Base-by-base conservation (phyloP, 2,329 filamentous ascomycete genomes). In the Epichloe baconii region DNA sequence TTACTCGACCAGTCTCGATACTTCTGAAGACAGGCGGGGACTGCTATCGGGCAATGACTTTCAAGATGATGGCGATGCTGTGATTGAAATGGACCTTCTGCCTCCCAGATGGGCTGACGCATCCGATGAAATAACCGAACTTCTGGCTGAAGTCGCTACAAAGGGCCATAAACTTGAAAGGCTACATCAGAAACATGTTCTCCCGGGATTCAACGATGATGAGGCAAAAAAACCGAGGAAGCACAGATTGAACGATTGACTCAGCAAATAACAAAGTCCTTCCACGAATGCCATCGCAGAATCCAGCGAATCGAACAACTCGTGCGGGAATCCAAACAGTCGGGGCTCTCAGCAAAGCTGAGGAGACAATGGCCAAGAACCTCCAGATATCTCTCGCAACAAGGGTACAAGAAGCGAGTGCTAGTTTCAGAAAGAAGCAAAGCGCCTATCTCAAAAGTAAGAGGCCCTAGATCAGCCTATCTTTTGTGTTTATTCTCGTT, bases 81-180 rank as follows among this genome's bases (percentile, higher is more conserved):
- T 98, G 52, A 97, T 98, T 62, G 93, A 98, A 73, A 97, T 98
- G 93, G 91, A 97, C 68, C 73, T 95, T 40, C 76, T 98, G 17
- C 93, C 93, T 23, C 93, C 93, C 49, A 83, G 93, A 54, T 98
- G 93, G 93, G 86, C 91, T 53, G 93, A 98, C 64, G 77, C 95
- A 53, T 90, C 90, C 62, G 93, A 97, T 65, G 89, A 97, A 65
- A 88, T 98, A 54, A 83, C 85, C 34, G 88, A 96, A 53, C 71
- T 87, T 42, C 78, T 98, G 10, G 77, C 80, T 54, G 81, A 86
- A 52, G 88, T 97, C 57, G 85, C 88, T 49, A 82, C 80, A 54
- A 88, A 94, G 70, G 86, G 88, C 58, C 82, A 87, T 60, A 83
- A 82, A 60, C 78, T 98, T 35, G 93, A 97, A 63, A 88, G 90